Conservation (phyloP, 495 filamentous ascomycete genomes). For the Aspergillus sclerotiicarbonarius region DNA sequence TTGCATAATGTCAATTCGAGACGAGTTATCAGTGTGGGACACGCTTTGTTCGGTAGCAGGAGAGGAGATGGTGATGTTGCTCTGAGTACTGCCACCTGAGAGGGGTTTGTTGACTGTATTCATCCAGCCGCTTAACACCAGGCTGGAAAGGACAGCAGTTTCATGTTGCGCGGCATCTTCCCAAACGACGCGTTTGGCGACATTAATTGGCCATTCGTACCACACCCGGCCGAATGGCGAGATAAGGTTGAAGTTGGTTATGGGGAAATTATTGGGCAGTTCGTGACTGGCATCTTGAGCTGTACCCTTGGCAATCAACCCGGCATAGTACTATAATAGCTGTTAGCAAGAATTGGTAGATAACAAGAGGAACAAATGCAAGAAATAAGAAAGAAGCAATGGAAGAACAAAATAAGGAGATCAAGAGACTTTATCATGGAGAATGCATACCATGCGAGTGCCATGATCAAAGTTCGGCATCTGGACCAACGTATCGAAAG, state of each 20-base stretch:
- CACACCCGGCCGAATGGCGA: conserved; percentile 32
- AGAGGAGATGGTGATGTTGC: conserved; percentile 2
- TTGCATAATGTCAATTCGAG: conserved; percentile 5
- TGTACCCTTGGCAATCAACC: conserved; percentile 27
- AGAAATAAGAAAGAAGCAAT: not conserved
- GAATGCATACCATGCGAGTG: conserved; percentile 29
- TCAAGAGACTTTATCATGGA: too few species aligned
- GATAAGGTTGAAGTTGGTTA: conserved; percentile 10
- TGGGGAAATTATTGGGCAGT: conserved; percentile 21
- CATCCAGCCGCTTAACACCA: conserved; percentile 24
- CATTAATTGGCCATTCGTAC: conserved; percentile 28
- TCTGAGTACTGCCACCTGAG: not conserved
- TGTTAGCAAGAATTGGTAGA: not conserved
- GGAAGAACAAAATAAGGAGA: not conserved
- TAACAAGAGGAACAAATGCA: not conserved
- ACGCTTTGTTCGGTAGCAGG: not conserved
- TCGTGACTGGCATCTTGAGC: conserved; percentile 9
- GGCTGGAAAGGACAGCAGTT: conserved; percentile 18
- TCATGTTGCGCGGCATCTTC: conserved; percentile 25
- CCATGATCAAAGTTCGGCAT: conserved; percentile 28
- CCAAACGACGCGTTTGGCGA: conserved; percentile 16
- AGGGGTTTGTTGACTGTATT: not conserved
- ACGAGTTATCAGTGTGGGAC: conserved; percentile 5
- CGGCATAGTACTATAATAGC: conserved; percentile 27
- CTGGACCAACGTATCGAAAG: conserved; percentile 36